Percentiles rank a stretch among this genome's conserved stretches.
Evolutionary conservation across 1,139 yeast species (phyloP).

Genomic region (Geotrichum citri-aurantii): DNA sequence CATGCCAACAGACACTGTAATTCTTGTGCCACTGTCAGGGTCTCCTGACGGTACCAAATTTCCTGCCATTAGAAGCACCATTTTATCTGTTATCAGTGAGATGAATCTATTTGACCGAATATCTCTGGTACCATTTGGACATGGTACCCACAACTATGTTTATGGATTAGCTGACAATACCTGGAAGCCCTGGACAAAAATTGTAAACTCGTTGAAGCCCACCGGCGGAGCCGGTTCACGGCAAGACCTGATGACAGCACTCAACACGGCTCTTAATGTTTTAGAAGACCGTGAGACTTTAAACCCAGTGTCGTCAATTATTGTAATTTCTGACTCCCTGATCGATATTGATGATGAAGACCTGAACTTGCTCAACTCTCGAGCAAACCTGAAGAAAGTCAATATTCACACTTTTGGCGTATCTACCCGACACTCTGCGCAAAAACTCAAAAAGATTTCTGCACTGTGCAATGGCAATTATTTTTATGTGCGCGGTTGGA

Average conservation of each 20-base stretch:
- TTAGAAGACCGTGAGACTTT: conserved; percentile 13
- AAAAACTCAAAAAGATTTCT: conserved; percentile 10
- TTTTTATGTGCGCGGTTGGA: conserved; percentile 18
- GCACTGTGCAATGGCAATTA: conserved; percentile 16
- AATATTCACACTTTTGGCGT: conserved; percentile 18
- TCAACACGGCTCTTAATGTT: conserved; percentile 12
- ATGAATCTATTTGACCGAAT: conserved; percentile 24
- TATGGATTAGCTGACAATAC: conserved; percentile 16
- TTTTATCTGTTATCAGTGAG: conserved; percentile 17
- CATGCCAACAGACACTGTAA: conserved; percentile 23
- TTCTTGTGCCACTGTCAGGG: conserved; percentile 23
- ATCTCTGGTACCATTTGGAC: conserved; percentile 24
- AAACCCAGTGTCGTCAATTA: conserved; percentile 19
- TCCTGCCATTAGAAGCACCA: conserved; percentile 19
- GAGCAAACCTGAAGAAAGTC: conserved; percentile 4
- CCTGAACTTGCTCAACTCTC: background rate
- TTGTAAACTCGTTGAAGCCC: conserved; percentile 17
- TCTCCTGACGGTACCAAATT: conserved; percentile 23
- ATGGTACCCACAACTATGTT: conserved; percentile 7
- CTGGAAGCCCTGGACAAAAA: conserved; percentile 19
- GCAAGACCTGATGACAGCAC: conserved; percentile 18
- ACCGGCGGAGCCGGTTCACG: conserved; percentile 18
- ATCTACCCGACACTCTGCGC: conserved; percentile 16
- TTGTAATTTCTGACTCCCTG: conserved; percentile 19
- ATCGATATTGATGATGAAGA: background rate